Evolutionary conservation across 805 yeast species (phyloP).

Genomic region (Candida sakaeoensis): DNA sequence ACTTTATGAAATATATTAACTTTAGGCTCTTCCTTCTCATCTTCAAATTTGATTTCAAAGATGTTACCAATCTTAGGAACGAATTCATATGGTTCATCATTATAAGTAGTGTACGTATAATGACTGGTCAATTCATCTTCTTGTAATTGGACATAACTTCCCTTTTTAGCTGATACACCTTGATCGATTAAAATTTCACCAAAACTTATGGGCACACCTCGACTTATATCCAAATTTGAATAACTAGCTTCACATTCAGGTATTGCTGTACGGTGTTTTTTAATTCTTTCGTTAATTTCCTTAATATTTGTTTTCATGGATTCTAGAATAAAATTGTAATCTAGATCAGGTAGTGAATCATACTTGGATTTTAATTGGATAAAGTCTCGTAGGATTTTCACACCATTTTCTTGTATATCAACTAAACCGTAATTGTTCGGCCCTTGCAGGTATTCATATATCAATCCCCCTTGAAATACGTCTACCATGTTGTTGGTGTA

Average conservation of each 20-base stretch:
- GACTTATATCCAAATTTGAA: slow-evolving; percentile 35
- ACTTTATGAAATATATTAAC: slow-evolving; percentile 7
- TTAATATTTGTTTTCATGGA: slow-evolving; percentile 23
- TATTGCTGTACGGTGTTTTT: slow-evolving; percentile 14
- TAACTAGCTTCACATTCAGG: slow-evolving; percentile 33
- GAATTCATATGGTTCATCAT: slow-evolving; percentile 7
- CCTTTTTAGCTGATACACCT: slow-evolving; percentile 48
- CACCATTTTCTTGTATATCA: slow-evolving; percentile 40
- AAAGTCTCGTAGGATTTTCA: slow-evolving; percentile 42
- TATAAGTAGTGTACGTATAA: slow-evolving; percentile 33
- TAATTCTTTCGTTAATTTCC: slow-evolving; percentile 18
- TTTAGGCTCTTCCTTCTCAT: slow-evolving; percentile 3
- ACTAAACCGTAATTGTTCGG: slow-evolving; percentile 78
- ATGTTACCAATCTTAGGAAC: slow-evolving; percentile 5
- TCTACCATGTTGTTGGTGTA: slow-evolving; percentile 70
- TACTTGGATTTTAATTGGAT: slow-evolving; percentile 42
- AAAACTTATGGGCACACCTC: slow-evolving; percentile 42
- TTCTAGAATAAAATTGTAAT: slow-evolving; percentile 18
- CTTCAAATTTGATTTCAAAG: slow-evolving; percentile 2
- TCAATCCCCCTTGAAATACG: slow-evolving; percentile 81
- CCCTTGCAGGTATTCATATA: slow-evolving; percentile 78
- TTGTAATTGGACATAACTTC: slow-evolving; percentile 46
- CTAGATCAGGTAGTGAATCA: slow-evolving; percentile 27
- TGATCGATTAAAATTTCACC: slow-evolving; percentile 42
- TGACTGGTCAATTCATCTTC: slow-evolving; percentile 41